Evolutionary conservation across 2,329 filamentous ascomycete genomes (phyloP).

Genomic region (Xylariaceae sp.): DNA sequence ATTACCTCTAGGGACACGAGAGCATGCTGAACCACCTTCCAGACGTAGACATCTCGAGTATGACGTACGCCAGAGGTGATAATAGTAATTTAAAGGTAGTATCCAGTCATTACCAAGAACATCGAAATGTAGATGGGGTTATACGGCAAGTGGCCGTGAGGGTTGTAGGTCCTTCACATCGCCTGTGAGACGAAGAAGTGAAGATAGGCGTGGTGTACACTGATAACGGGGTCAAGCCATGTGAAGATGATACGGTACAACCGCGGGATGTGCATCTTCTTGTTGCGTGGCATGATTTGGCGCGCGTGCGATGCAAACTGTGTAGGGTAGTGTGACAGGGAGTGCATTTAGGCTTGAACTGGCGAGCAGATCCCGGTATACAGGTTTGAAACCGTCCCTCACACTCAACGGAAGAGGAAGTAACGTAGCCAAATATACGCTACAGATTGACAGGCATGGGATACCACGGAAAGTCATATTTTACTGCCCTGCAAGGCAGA

Average conservation of each 20-base stretch:
- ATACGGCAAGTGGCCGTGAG: neutral
- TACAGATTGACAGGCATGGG: no score
- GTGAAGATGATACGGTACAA: no score
- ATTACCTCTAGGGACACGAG: no score
- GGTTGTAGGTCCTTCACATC: neutral
- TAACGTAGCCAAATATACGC: no score
- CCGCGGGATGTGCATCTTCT: no score
- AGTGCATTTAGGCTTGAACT: neutral
- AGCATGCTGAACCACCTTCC: no score
- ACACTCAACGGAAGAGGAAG: neutral
- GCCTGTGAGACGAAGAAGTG: neutral
- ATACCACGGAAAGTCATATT: no score
- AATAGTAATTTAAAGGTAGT: no score
- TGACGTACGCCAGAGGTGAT: no score
- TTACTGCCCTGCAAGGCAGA: no score
- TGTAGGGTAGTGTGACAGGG: neutral
- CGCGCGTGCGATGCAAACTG: neutral
- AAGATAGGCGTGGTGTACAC: neutral
- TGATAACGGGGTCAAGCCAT: neutral
- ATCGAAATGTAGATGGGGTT: neutral
- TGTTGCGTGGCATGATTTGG: neutral
- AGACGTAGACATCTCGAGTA: no score
- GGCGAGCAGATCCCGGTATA: neutral
- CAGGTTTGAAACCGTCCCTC: neutral
- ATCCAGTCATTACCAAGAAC: neutral